These are phyloP conservation scores for Aureobasidium sp. DNA, from an alignment of 2,329 filamentous ascomycete species.

Conservation along the genomic window DNA sequence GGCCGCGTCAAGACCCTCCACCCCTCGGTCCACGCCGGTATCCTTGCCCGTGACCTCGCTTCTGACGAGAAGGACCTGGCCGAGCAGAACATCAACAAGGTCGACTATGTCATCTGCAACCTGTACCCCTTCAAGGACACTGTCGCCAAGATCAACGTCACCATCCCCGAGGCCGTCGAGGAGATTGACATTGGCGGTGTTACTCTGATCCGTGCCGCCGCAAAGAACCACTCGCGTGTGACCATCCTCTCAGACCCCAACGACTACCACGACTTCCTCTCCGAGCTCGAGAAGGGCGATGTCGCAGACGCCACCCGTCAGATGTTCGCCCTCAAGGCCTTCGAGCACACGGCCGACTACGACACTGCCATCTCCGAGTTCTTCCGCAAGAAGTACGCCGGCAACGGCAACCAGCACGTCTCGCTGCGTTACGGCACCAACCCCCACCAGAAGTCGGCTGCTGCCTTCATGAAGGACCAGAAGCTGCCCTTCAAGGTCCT, in stretches of 20 bases:
- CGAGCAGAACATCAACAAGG: constrained; percentile 89
- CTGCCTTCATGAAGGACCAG: constrained; percentile 67
- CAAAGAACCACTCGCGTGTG: constrained; percentile 95
- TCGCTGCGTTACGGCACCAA: constrained; percentile 92
- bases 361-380: constrained; percentile 91
- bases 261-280: constrained; percentile 91
- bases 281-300: constrained; percentile 79
- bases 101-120: constrained; percentile 94
- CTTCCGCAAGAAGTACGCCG: constrained; percentile 95
- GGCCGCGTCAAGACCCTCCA: constrained; percentile 93
- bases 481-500: constrained; percentile 92
- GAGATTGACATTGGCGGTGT: constrained; percentile 99
- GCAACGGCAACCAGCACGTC: constrained; percentile 73
- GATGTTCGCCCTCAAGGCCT: constrained; percentile 90
- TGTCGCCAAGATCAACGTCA: constrained; percentile 93
- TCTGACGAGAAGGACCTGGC: constrained; percentile 96
- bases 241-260: constrained; percentile 91
- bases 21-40: constrained; percentile 68
- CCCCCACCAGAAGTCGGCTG: constrained; percentile 95
- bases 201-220: constrained; percentile 88
- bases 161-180: constrained; percentile 91
- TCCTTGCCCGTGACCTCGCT: constrained; percentile 87
- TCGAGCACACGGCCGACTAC: constrained; percentile 96
- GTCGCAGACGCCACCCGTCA: constrained; percentile 81
- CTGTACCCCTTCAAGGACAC: constrained; percentile 99